These are phyloP conservation scores for Sporothrix pseudoabietina DNA, from an alignment of 2,329 filamentous ascomycete genomes.

Conservation along the genomic window DNA sequence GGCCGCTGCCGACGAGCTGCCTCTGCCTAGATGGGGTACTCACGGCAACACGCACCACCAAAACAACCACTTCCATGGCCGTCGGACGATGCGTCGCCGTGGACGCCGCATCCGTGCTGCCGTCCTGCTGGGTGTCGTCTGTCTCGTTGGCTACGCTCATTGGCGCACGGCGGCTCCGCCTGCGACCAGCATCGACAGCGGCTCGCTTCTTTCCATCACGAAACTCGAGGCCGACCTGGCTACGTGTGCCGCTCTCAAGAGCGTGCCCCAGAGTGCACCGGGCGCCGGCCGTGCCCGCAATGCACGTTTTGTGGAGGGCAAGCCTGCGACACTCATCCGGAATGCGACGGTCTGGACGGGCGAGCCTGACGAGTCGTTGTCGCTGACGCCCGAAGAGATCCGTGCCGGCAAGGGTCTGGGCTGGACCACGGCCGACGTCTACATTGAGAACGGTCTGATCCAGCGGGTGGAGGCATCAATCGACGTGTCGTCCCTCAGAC, in stretches of 20 bases:
- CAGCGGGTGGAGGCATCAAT: constrained; percentile 54
- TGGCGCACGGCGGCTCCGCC: constrained; percentile 39
- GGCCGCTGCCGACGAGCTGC: constrained; percentile 30
- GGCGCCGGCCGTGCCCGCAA: constrained; percentile 61
- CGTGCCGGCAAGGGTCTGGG: constrained; percentile 60
- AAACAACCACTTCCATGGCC: not conserved
- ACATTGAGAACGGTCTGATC: constrained; percentile 64
- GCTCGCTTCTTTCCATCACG: constrained; percentile 50
- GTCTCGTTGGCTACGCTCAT: constrained; percentile 51
- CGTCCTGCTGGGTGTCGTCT: constrained; percentile 49
- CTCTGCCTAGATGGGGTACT: constrained; percentile 24
- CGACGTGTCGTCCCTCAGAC: constrained; percentile 30
- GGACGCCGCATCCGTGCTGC: constrained; percentile 50
- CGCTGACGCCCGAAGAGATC: constrained; percentile 58
- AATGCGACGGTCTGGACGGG: constrained; percentile 70
- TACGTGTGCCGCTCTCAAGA: constrained; percentile 58
- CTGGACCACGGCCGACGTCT: constrained; percentile 64
- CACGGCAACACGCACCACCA: not conserved
- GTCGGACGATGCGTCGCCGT: constrained; percentile 41
- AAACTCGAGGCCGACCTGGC: constrained; percentile 57
- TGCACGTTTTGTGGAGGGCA: constrained; percentile 61
- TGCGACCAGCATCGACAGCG: not conserved
- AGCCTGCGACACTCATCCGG: constrained; percentile 62
- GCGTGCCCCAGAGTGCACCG: constrained; percentile 57
- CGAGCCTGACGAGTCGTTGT: constrained; percentile 52